Evolutionary conservation across 345 rosid genomes (phyloP), one percentile per base, ranked within the genome.

Genomic region (Salix suchowensis): DNA sequence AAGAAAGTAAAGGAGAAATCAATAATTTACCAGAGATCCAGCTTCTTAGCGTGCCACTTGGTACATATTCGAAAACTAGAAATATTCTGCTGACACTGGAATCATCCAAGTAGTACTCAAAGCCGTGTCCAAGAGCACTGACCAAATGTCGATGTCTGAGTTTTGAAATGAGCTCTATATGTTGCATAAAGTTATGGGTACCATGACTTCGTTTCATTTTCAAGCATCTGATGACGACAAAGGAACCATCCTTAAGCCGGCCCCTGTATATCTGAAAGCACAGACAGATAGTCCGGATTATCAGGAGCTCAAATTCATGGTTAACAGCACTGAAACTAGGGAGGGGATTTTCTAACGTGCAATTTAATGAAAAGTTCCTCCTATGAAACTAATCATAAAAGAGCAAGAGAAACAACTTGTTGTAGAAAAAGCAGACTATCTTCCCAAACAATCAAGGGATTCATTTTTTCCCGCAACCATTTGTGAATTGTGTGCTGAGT

Each of bases 31-130:
- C 97, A 18, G 97, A 89, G 67, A 92, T 84, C 97, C 99, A 92
- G 87, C 88, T 88, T 79, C 97, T 88, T 72, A 96, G 85, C 13
- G 86, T 91, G 74, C 97, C 98, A 75, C 92, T 93, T 64, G 92
- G 94, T 71, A 93, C 96, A 64, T 91, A 90, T 86, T 96, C 98
- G 13, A 96, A 93, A 42, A 93, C 83, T 18, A 91, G 88, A 79
- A 96, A 96, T 80, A 91, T 87, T 89, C 97, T 92, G 87, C 97
- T 93, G 83, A 96, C 95, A 28, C 91, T 92, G 39, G 98, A 92
- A 83, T 96, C 97, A 77, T 93, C 97, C 78, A 92, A 87, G 88
- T 96, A 93, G 84, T 92, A 93, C 65, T 91, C 98, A 32, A 96
- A 93, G 86, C 97, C 91, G 79, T 96, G 97, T 37, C 99, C 99